phyloP scores from a whole-genome alignment of 2,329 filamentous ascomycete species.

The Fragosphaeria purpurea region DNA sequence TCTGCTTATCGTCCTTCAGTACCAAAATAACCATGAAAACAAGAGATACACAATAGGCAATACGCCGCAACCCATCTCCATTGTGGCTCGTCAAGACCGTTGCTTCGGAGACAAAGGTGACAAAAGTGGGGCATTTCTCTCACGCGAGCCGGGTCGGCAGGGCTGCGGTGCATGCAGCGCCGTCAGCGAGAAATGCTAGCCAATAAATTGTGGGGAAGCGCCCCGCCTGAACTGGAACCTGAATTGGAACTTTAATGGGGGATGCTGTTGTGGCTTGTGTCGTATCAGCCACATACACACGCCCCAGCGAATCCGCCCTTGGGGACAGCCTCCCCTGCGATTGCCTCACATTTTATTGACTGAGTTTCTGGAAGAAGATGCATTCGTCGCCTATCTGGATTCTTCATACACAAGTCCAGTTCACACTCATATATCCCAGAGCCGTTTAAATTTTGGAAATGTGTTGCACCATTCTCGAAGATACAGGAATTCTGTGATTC shows the following conservation, averaged over 20 bases:
- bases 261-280: neutral
- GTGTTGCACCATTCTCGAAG: too few relatives aligned
- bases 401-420: too few relatives aligned
- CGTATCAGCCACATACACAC: neutral
- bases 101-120: constrained; percentile 9
- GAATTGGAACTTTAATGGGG: neutral
- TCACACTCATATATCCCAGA: too few relatives aligned
- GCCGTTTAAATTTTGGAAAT: too few relatives aligned
- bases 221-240: neutral
- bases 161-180: constrained; percentile 3
- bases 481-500: too few relatives aligned
- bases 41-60: too few relatives aligned
- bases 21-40: too few relatives aligned
- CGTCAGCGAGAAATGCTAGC: neutral
- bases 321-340: neutral
- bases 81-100: neutral
- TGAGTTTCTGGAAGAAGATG: neutral
- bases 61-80: too few relatives aligned
- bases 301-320: too few relatives aligned
- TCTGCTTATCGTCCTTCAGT: too few relatives aligned
- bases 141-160: constrained; percentile 12
- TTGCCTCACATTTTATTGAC: neutral
- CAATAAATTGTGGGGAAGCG: constrained; percentile 1
- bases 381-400: too few relatives aligned
- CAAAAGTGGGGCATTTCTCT: neutral